Conservation (phyloP, 2,329 filamentous ascomycete species). For the Cryphonectria carpinicola region DNA sequence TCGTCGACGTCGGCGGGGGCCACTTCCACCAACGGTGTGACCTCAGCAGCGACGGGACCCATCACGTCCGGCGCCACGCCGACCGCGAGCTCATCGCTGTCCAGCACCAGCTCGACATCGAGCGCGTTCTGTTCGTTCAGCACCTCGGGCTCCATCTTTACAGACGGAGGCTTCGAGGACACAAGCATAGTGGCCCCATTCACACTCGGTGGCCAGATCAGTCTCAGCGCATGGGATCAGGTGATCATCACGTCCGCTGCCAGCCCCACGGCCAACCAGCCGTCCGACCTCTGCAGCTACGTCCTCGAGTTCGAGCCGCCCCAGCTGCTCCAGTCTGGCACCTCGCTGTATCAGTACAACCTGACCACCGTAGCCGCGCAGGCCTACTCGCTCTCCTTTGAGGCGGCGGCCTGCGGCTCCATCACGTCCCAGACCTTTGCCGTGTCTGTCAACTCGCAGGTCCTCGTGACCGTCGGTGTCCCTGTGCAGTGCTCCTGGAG, state of each 20-base stretch:
- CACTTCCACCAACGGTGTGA: neutral
- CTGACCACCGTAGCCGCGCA: neutral
- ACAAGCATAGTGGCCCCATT: neutral
- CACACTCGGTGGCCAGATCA: neutral
- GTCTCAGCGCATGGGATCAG: neutral
- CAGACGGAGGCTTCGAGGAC: neutral
- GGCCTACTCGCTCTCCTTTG: constrained; percentile 3
- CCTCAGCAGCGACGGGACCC: neutral
- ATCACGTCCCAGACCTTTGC: constrained; percentile 3
- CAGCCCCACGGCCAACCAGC: neutral
- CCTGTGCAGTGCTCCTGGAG: neutral
- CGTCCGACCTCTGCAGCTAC: constrained; percentile 1
- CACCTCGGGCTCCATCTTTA: neutral
- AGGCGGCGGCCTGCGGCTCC: constrained; percentile 2
- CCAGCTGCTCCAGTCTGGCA: neutral
- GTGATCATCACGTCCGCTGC: neutral
- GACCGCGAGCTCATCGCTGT: neutral
- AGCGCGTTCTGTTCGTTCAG: neutral
- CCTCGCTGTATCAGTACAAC: neutral
- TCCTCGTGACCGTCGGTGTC: neutral
- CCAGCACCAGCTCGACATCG: neutral
- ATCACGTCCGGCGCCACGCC: too few relatives aligned
- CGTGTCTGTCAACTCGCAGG: neutral
- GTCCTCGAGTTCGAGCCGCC: neutral
- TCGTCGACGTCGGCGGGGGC: neutral